phyloP scores from a whole-genome alignment of 2,329 filamentous ascomycete species.

The Verticillium zaregamsianum region DNA sequence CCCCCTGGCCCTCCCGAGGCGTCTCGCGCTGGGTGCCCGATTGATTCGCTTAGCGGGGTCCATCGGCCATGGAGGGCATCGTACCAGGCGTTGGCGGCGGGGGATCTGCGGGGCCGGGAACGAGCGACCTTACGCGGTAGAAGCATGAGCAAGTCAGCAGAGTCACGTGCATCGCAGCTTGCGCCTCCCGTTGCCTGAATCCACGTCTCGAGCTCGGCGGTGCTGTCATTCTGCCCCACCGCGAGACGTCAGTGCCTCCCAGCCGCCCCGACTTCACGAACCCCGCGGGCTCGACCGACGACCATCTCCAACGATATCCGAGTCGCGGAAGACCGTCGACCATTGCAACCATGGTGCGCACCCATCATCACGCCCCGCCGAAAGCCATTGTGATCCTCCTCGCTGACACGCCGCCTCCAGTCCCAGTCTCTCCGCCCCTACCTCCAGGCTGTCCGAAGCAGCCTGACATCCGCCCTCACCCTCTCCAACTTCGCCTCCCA shows the following conservation, averaged over 20 bases:
- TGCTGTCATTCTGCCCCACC: slow-evolving; percentile 20
- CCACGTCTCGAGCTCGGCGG: slow-evolving; percentile 4
- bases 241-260: slow-evolving; percentile 26
- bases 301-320: neutral
- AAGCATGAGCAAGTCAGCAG: neutral
- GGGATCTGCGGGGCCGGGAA: neutral
- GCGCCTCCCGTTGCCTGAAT: neutral
- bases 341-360: slow-evolving; percentile 9
- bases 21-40: neutral
- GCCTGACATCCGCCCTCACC: slow-evolving; percentile 87
- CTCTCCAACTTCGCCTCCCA: slow-evolving; percentile 97
- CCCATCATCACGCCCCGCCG: no score
- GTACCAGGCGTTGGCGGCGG: neutral
- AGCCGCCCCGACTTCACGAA: slow-evolving; percentile 19
- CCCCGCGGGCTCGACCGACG: slow-evolving; percentile 10
- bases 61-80: neutral
- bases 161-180: neutral
- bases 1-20: neutral
- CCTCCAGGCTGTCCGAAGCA: slow-evolving; percentile 92
- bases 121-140: neutral
- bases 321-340: slow-evolving; percentile 7
- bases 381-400: neutral
- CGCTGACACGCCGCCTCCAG: slow-evolving; percentile 37
- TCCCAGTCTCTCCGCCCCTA: slow-evolving; percentile 97
- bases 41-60: slow-evolving; percentile 8